A percentile compares a stretch with the other conserved stretches of the same genome.
Conservation (phyloP, 2,329 filamentous ascomycete species). For the Zarea fungicola region DNA sequence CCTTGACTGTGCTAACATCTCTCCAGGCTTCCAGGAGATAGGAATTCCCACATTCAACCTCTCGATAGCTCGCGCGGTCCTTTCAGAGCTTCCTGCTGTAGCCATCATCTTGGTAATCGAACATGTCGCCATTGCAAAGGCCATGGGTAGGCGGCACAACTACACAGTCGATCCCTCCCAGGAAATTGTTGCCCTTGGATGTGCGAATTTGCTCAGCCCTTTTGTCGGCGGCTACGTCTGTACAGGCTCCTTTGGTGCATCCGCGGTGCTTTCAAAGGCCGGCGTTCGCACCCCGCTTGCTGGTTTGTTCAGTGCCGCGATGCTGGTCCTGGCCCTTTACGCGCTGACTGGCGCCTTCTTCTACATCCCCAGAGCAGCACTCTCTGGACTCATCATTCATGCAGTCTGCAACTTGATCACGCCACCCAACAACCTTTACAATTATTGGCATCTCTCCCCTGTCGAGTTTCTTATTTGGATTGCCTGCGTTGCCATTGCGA, state of each 20-base stretch:
- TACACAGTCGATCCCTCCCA: constrained; percentile 76
- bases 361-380: constrained; percentile 68
- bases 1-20: constrained; percentile 14
- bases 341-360: constrained; percentile 72
- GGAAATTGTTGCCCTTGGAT: constrained; percentile 72
- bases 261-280: constrained; percentile 79
- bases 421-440: constrained; percentile 66
- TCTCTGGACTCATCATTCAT: constrained; percentile 77
- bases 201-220: constrained; percentile 69
- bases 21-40: constrained; percentile 57
- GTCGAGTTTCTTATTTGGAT: constrained; percentile 72
- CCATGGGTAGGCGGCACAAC: constrained; percentile 73
- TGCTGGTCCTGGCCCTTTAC: constrained; percentile 74
- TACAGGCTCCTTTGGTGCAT: constrained; percentile 53
- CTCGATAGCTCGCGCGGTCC: constrained; percentile 51
- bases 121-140: constrained; percentile 80
- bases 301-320: constrained; percentile 69
- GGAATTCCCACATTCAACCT: constrained; percentile 52
- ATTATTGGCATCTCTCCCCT: constrained; percentile 73
- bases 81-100: constrained; percentile 61
- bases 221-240: constrained; percentile 57
- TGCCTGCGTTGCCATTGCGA: constrained; percentile 57
- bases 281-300: constrained; percentile 75
- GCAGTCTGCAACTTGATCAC: constrained; percentile 74
- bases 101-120: constrained; percentile 76